Base-by-base conservation (phyloP, 2,329 filamentous ascomycete species). In the Exophiala lecanii-corni region DNA sequence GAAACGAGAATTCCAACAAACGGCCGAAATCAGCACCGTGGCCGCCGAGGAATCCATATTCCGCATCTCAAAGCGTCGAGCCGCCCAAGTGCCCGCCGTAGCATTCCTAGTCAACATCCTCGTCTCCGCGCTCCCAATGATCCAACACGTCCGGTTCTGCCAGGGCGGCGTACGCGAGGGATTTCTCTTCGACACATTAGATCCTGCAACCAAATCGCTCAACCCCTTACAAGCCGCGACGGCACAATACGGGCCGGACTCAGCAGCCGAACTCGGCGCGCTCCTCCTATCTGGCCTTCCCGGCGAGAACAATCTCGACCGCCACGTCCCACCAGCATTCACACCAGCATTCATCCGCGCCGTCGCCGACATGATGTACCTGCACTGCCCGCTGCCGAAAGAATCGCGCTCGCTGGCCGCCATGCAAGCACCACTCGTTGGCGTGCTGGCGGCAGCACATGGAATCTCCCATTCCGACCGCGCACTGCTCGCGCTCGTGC, bases 151-250 rank as follows among this genome's bases (percentile, higher is more conserved):
- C 2, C 83, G 82, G 1, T 96, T 95, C 64, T 94, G 88, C 59
- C 83, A 87, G 55, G 87, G 89, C 15, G 89, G 89, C 5, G 89
- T 95, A 49, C 74, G 89, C 30, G 89, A 95, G 64, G 89, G 89
- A 0, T 81, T 81, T 32, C 68, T 95, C 28, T 88, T 87, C 66
- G 47, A 54, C 30, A 54, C 55, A 2, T 73, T 95, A 9, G 71
- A 79, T 0, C 54, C 63, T 0, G 60, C 71, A 0, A 63, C 84
- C 12, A 78, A 84, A 41, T 75, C 79, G 37, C 73, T 78, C 52
- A 73, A 83, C 55, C 87, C 89, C 0, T 67, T 94, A 1, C 65
- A 78, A 9, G 75, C 78, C 0, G 79, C 78, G 1, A 85, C 81
- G 0, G 56, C 59, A 10, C 69, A 68, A 1, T 76, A 75, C 49